These are phyloP conservation scores for Ogataea degrootiae DNA, from an alignment of 805 yeast genomes.

Conservation along the genomic window DNA sequence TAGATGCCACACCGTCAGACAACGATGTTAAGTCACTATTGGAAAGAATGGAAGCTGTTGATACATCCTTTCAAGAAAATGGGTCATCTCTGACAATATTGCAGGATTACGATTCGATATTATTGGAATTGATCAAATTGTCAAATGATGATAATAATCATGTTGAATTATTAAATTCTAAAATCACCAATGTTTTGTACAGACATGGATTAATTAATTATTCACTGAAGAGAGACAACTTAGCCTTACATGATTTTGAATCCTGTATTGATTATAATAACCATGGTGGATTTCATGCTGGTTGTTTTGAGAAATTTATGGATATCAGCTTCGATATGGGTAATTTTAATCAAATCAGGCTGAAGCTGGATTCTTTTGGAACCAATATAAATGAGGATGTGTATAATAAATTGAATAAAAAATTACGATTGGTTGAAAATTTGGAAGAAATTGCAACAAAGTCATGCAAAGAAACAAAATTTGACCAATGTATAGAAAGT, in stretches of 20 bases:
- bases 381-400: not conserved
- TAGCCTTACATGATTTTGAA: slow-evolving; percentile 50
- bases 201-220: slow-evolving; percentile 60
- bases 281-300: slow-evolving; percentile 24
- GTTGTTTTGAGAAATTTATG: slow-evolving; percentile 46
- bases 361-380: slow-evolving; percentile 15
- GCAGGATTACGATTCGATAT: slow-evolving; percentile 26
- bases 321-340: slow-evolving; percentile 54
- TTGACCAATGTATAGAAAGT: slow-evolving; percentile 25
- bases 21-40: not conserved
- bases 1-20: too few relatives aligned
- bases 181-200: slow-evolving; percentile 43
- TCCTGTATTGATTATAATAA: slow-evolving; percentile 35
- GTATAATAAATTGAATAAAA: slow-evolving; percentile 1
- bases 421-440: slow-evolving; percentile 1
- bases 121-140: slow-evolving; percentile 13
- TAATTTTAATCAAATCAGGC: slow-evolving; percentile 33
- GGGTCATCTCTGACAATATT: slow-evolving; percentile 28
- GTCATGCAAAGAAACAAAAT: slow-evolving; percentile 13
- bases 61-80: slow-evolving; percentile 12
- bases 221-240: slow-evolving; percentile 47
- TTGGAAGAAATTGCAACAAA: not conserved
- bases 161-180: slow-evolving; percentile 1
- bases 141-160: slow-evolving; percentile 2
- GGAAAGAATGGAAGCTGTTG: slow-evolving; percentile 8